Conservation (phyloP, 2,329 filamentous ascomycete species). For the Mycosphaerella sp. region DNA sequence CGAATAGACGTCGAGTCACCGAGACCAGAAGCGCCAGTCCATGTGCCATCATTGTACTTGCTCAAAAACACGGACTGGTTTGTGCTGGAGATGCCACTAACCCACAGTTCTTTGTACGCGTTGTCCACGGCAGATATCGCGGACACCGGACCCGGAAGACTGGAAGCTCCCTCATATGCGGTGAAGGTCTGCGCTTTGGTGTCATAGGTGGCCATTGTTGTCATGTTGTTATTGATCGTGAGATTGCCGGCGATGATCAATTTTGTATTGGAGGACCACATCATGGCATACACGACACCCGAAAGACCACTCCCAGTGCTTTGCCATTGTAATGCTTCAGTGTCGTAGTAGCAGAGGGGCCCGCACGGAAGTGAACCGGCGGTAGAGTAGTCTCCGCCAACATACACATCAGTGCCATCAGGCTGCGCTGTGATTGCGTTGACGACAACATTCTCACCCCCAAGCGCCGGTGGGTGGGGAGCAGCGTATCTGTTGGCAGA, state of each 20-base stretch:
- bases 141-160: conserved; percentile 73
- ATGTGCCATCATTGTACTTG: conserved; percentile 66
- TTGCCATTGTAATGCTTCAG: conserved; percentile 66
- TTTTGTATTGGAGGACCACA: conserved; percentile 66
- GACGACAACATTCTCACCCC: conserved; percentile 64
- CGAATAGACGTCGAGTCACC: conserved; percentile 61
- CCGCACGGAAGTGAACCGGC: conserved; percentile 79
- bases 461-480: conserved; percentile 68
- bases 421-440: conserved; percentile 69
- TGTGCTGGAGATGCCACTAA: conserved; percentile 55
- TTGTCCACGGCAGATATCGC: conserved; percentile 67
- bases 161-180: conserved; percentile 52
- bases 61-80: conserved; percentile 70
- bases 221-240: conserved; percentile 57
- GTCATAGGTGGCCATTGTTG: conserved; percentile 68
- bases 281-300: conserved; percentile 64
- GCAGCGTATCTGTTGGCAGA: conserved; percentile 53
- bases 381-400: conserved; percentile 76
- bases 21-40: conserved; percentile 62
- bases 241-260: conserved; percentile 75
- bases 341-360: conserved; percentile 73
- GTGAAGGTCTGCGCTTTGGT: conserved; percentile 61
- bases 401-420: conserved; percentile 66
- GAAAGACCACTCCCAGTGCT: conserved; percentile 65
- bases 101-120: conserved; percentile 71